Evolutionary conservation across 73 alveolate species (phyloP).

Genomic region (Blepharisma japonicum): DNA sequence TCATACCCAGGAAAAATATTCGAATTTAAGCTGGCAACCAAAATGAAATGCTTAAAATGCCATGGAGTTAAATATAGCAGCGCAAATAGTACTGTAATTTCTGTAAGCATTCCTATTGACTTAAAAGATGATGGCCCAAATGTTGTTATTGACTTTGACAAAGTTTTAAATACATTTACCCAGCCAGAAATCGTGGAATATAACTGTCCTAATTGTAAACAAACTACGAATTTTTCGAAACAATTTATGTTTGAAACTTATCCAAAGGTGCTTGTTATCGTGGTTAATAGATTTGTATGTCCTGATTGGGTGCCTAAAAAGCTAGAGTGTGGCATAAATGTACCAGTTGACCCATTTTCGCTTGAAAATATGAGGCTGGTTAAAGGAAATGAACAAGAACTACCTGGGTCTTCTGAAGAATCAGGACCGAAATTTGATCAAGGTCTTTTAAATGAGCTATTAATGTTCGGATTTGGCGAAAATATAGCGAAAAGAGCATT

Average conservation of each 20-base stretch:
- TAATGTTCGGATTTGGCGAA: slow-evolving; percentile 93
- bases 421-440: slow-evolving; percentile 77
- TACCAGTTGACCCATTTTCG: slow-evolving; percentile 67
- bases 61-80: slow-evolving; percentile 76
- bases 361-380: slow-evolving; percentile 55
- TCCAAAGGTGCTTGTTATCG: slow-evolving; percentile 86
- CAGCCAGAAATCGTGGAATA: slow-evolving; percentile 82
- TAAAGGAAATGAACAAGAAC: slow-evolving; percentile 68
- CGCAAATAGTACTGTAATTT: slow-evolving; percentile 43
- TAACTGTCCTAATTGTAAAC: slow-evolving; percentile 80
- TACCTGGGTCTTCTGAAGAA: slow-evolving; percentile 50
- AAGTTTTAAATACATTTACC: slow-evolving; percentile 67
- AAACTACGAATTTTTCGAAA: slow-evolving; percentile 65
- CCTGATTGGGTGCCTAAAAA: slow-evolving; percentile 98
- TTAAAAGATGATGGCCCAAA: slow-evolving; percentile 72
- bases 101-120: slow-evolving; percentile 65
- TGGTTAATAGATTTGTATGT: slow-evolving; percentile 85
- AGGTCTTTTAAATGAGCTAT: slow-evolving; percentile 63
- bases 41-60: slow-evolving; percentile 89
- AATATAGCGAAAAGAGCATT: slow-evolving; percentile 92
- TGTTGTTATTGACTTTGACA: slow-evolving; percentile 59
- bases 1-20: slow-evolving; percentile 74
- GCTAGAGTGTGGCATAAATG: slow-evolving; percentile 80
- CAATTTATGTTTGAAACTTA: slow-evolving; percentile 64
- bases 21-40: slow-evolving; percentile 76